Conservation (phyloP, 106 monocot species). For the Allium sativum region DNA sequence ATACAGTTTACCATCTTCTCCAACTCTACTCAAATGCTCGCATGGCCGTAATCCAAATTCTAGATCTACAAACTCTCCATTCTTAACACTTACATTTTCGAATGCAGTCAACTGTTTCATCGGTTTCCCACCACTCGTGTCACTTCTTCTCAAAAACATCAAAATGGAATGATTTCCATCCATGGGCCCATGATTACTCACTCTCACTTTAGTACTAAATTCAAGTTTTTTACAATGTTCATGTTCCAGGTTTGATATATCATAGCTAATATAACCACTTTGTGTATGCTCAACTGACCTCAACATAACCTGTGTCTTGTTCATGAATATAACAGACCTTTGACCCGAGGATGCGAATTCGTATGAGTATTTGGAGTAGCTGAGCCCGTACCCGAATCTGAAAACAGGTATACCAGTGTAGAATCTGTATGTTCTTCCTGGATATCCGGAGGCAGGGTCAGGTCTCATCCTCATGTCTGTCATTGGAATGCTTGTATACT, state of each 20-base stretch:
- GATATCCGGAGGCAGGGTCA: conserved; percentile 59
- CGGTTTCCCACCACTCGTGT: conserved; percentile 13
- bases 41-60: conserved; percentile 55
- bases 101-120: conserved; percentile 65
- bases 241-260: conserved; percentile 17
- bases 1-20: conserved; percentile 42
- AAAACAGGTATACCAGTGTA: conserved; percentile 66
- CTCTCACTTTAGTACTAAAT: conserved; percentile 37
- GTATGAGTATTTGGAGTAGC: conserved; percentile 56
- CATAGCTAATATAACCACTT: conserved; percentile 8
- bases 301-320: too few species aligned
- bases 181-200: conserved; percentile 55
- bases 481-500: conserved; percentile 78
- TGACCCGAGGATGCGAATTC: conserved; percentile 22
- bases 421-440: conserved; percentile 80
- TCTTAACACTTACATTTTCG: conserved; percentile 32
- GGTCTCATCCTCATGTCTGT: conserved; percentile 87
- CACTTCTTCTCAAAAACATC: conserved; percentile 36
- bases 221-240: conserved; percentile 36
- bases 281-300: too few species aligned
- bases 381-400: conserved; percentile 71
- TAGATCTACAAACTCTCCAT: conserved; percentile 31
- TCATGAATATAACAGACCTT: too few species aligned
- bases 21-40: conserved; percentile 37
- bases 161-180: conserved; percentile 67